Evolutionary conservation across 1,284 basidiomycete genomes (phyloP).

Genomic region (Thecaphora thlaspeos): DNA sequence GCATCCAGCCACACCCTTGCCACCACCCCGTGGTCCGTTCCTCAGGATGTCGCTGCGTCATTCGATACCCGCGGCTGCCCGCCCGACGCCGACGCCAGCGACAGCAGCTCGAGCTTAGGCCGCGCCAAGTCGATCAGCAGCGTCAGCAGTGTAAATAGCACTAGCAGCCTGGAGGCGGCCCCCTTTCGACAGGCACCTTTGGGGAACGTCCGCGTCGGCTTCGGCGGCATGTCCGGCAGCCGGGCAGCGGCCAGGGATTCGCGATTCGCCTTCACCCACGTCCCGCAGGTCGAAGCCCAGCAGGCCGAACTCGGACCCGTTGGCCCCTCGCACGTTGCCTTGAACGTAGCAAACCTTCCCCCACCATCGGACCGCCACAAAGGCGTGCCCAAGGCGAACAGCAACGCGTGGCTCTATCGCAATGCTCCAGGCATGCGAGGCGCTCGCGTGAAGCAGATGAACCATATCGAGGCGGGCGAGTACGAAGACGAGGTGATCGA

Average conservation of each 20-base stretch:
- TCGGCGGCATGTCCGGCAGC: conserved; percentile 10
- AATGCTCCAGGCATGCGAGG: conserved; percentile 48
- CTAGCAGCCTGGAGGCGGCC: conserved; percentile 52
- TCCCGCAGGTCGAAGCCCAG: not conserved
- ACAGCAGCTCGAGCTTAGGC: conserved; percentile 30
- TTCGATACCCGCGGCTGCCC: not conserved
- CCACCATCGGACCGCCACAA: conserved; percentile 18
- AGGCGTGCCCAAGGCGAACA: conserved; percentile 35
- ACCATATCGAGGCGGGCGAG: conserved; percentile 5
- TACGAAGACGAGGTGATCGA: not conserved
- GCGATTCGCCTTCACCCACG: conserved; percentile 1
- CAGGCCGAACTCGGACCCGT: conserved; percentile 6
- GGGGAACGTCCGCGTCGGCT: conserved; percentile 46
- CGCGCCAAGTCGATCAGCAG: conserved; percentile 53
- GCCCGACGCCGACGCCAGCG: conserved; percentile 23
- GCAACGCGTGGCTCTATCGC: conserved; percentile 50
- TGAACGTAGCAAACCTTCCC: no score
- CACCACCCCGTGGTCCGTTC: not conserved
- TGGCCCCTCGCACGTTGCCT: no score
- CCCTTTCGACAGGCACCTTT: conserved; percentile 54
- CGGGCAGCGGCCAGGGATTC: not conserved
- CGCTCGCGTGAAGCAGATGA: not conserved
- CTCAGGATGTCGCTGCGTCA: not conserved
- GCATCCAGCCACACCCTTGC: not conserved
- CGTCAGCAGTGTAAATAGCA: conserved; percentile 52